phyloP scores from a whole-genome alignment of 495 filamentous ascomycete species.

The Annulohypoxylon bovei region DNA sequence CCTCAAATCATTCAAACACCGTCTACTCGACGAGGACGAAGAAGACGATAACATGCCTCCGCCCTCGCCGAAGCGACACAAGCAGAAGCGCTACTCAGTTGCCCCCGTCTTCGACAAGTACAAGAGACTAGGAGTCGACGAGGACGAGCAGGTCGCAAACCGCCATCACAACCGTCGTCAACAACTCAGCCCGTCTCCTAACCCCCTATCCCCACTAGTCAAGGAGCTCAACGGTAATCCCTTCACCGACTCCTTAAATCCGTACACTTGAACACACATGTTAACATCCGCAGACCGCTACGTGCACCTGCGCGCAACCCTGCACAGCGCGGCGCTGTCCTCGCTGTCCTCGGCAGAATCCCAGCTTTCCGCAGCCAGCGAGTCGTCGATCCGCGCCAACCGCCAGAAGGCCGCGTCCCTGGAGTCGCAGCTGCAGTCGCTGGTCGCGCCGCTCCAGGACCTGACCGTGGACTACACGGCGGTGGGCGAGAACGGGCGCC shows the following conservation, averaged over 20 bases:
- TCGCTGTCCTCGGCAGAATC: conserved; percentile 18
- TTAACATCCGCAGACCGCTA: conserved; percentile 18
- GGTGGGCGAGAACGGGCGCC: conserved; percentile 15
- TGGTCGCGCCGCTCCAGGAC: conserved; percentile 10
- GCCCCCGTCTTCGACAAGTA: conserved; percentile 34
- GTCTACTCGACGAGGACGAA: conserved; percentile 21
- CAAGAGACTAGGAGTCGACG: conserved; percentile 7
- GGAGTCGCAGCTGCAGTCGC: conserved; percentile 8
- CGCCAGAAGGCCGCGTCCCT: conserved; percentile 6
- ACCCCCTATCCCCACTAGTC: conserved; percentile 26
- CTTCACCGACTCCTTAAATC: neutral
- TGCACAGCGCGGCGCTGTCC: conserved; percentile 21
- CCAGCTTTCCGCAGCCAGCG: neutral
- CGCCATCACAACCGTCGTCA: conserved; percentile 7
- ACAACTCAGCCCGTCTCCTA: conserved; percentile 25
- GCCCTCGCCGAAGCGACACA: conserved; percentile 29
- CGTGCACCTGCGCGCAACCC: conserved; percentile 17
- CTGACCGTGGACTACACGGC: conserved; percentile 31
- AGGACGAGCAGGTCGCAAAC: conserved; percentile 4
- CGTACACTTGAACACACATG: neutral
- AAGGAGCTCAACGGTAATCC: conserved; percentile 29
- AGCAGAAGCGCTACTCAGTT: conserved; percentile 23
- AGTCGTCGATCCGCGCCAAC: conserved; percentile 5
- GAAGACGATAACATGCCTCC: conserved; percentile 20
- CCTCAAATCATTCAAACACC: conserved; percentile 15